Evolutionary conservation across 352 stramenopile genomes (phyloP), one percentile per base, ranked within the genome.

Genomic region (Phytophthora lateralis): DNA sequence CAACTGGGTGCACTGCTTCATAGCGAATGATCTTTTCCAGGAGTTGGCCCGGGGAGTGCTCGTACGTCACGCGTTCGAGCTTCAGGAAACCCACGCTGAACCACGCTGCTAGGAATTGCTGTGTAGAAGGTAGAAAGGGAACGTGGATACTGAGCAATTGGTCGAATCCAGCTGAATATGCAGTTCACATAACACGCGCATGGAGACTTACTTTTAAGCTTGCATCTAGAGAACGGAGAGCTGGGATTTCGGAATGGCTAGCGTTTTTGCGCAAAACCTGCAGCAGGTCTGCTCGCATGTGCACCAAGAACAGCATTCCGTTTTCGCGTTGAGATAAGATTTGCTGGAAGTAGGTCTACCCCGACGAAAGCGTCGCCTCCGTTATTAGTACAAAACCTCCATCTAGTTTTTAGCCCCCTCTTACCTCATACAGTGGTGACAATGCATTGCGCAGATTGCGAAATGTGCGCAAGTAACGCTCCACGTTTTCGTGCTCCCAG

Each of bases 1-100:
- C 85, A 8, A 99, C 79, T 15, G 95, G 94, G 63, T 99, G 96
- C 1, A 99, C 96, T 6, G 90, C 90, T 62, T 99, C 96, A 65
- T 97, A 97, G 11, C 83, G 87, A 63, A 97, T 97, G 63, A 99
- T 98, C 66, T 97, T 96, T 72, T 99, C 96, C 47, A 99, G 85
- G 2, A 98, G 78, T 12, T 86, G 85, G 1, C 95, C 95, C 37
- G 90, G 72, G 10, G 95, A 98, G 32, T 87, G 66, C 39, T 98
- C 88, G 63, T 98, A 98, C 10, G 94, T 98, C 38, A 99, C 96
- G 43, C 93, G 80, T 66, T 91, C 74, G 20, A 98, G 74, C 27
- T 91, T 82, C 30, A 98, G 55, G 47, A 98, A 96, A 14, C 90
- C 93, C 21, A 96, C 91, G 42, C 84, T 91, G 60, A 98, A 98